phyloP scores from a whole-genome alignment of 2,329 filamentous ascomycete species.

The Macrophomina pseudophaseolina region DNA sequence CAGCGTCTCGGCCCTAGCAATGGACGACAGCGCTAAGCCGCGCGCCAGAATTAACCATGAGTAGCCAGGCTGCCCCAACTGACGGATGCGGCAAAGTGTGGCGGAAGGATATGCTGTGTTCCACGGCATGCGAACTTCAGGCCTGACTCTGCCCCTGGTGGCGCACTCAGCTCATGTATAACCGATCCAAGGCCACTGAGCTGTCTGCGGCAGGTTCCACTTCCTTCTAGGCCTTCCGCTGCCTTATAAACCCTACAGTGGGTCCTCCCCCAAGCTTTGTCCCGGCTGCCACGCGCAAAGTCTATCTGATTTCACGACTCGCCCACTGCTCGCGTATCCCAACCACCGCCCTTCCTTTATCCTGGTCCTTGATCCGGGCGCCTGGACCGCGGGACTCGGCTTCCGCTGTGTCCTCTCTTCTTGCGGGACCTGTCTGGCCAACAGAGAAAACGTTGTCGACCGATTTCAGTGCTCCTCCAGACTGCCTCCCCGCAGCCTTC shows the following conservation, averaged over 20 bases:
- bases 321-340: neutral
- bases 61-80: neutral
- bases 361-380: neutral
- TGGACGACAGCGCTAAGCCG: neutral
- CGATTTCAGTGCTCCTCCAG: neutral
- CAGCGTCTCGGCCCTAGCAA: neutral
- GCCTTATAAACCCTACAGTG: neutral
- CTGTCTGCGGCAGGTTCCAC: neutral
- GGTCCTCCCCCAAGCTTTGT: neutral
- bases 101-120: neutral
- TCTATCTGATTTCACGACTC: neutral
- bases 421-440: too few relatives aligned
- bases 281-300: neutral
- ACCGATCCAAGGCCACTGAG: neutral
- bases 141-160: neutral
- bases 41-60: neutral
- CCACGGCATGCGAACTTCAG: neutral
- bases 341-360: neutral
- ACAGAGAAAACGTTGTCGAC: too few relatives aligned
- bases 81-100: neutral
- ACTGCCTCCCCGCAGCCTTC: neutral
- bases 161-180: neutral
- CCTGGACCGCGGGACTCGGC: neutral
- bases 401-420: too few relatives aligned
- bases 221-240: neutral